Evolutionary conservation across 1,139 yeast genomes (phyloP).

Genomic region (Meyerozyma smithsonii): DNA sequence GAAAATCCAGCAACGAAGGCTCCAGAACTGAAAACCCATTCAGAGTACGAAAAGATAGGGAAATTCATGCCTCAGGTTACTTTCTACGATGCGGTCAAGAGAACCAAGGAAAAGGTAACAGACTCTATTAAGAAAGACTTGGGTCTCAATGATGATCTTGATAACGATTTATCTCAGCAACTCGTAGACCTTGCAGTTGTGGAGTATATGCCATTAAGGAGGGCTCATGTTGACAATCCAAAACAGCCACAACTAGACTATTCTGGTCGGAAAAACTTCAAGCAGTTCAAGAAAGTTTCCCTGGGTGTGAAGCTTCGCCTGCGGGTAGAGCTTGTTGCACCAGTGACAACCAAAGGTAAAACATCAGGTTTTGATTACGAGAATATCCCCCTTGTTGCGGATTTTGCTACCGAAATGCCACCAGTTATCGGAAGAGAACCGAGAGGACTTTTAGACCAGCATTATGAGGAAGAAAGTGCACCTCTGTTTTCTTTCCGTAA

Average conservation of each 20-base stretch:
- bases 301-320: not conserved
- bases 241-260: conserved; percentile 7
- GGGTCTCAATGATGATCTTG: conserved; percentile 18
- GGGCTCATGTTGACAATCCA: conserved; percentile 8
- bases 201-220: conserved; percentile 25
- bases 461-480: conserved; percentile 5
- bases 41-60: conserved; percentile 7
- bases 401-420: not conserved
- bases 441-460: not conserved
- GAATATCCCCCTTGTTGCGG: not conserved
- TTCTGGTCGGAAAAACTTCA: conserved; percentile 32
- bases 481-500: not conserved
- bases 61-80: conserved; percentile 20
- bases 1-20: too few relatives aligned
- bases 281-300: conserved; percentile 28
- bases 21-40: not conserved
- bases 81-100: conserved; percentile 31
- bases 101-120: conserved; percentile 25
- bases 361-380: not conserved
- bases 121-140: conserved; percentile 24
- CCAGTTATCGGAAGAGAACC: not conserved
- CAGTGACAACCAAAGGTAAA: not conserved
- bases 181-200: conserved; percentile 29
- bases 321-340: not conserved
- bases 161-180: conserved; percentile 6